Evolutionary conservation across 2,329 filamentous ascomycete genomes (phyloP).

Genomic region (Aspergillus fischeri): DNA sequence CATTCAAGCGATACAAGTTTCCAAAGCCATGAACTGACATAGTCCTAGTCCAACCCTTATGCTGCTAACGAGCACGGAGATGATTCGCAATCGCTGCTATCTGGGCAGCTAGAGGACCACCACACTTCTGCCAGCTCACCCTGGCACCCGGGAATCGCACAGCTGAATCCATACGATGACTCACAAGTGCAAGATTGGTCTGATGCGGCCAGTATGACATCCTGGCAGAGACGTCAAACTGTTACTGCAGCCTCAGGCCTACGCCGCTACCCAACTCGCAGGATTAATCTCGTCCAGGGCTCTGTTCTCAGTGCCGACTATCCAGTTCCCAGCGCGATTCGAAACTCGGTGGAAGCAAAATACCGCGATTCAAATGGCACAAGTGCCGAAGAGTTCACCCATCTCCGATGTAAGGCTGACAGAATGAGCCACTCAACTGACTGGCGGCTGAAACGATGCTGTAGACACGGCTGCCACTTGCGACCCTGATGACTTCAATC

Average conservation of each 20-base stretch:
- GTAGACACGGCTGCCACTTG: constrained; percentile 92
- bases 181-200: too few species aligned
- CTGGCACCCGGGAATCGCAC: too few species aligned
- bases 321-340: constrained; percentile 62
- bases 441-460: not conserved
- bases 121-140: too few species aligned
- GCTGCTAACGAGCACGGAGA: too few species aligned
- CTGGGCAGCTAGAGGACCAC: too few species aligned
- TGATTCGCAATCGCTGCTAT: too few species aligned
- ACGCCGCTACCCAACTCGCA: constrained; percentile 90
- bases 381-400: constrained; percentile 89
- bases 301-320: constrained; percentile 96
- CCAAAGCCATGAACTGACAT: too few species aligned
- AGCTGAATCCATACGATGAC: too few species aligned
- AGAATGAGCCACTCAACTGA: not conserved
- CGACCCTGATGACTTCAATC: constrained; percentile 95
- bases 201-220: too few species aligned
- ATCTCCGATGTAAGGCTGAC: constrained; percentile 71
- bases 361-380: constrained; percentile 84
- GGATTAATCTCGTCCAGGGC: constrained; percentile 96
- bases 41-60: too few species aligned
- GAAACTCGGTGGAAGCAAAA: constrained; percentile 69
- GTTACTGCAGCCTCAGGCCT: constrained; percentile 49
- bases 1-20: too few species aligned
- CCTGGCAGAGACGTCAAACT: constrained; percentile 70